Percentiles rank a stretch among this genome's conserved stretches.
Conservation (phyloP, 2,329 filamentous ascomycete genomes). For the Albifimbria verrucaria region DNA sequence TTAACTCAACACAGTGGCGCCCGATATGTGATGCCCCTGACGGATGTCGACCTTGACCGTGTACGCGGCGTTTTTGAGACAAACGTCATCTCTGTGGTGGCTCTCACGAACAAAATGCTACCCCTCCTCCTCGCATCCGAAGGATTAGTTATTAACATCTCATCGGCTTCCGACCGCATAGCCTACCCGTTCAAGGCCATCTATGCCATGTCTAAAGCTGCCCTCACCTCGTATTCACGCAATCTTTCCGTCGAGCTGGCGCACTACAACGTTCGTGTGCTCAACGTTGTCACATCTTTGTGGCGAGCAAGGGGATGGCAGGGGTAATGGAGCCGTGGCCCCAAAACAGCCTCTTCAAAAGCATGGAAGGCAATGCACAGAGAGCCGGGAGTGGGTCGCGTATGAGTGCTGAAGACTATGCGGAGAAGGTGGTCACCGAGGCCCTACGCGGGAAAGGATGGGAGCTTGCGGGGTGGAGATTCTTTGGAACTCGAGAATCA, state of each 20-base stretch:
- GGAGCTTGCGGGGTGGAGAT: constrained; percentile 7
- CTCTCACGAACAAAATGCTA: constrained; percentile 32
- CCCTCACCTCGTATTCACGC: constrained; percentile 31
- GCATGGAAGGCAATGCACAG: constrained; percentile 8
- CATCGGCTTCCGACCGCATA: constrained; percentile 25
- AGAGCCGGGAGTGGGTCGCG: constrained; percentile 7
- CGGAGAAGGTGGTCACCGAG: constrained; percentile 7
- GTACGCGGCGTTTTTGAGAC: constrained; percentile 25
- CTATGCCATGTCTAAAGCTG: constrained; percentile 41
- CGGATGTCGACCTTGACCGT: constrained; percentile 6
- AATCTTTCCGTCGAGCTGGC: constrained; percentile 35
- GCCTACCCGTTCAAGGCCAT: constrained; percentile 25
- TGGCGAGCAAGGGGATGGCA: constrained; percentile 7
- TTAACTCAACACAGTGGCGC: constrained; percentile 3
- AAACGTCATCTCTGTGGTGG: constrained; percentile 34
- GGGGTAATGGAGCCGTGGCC: constrained; percentile 8
- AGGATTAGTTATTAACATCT: constrained; percentile 35
- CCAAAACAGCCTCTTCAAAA: constrained; percentile 7
- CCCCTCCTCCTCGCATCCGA: constrained; percentile 28
- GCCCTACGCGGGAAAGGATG: constrained; percentile 8
- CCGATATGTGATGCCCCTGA: constrained; percentile 10
- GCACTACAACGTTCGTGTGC: constrained; percentile 21
- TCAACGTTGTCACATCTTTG: constrained; percentile 11
- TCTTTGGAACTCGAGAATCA: constrained; percentile 7
- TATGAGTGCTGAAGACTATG: constrained; percentile 9